Percentiles rank a stretch among this genome's conserved stretches.
Conservation (phyloP, 768 basidiomycete species). For the Rhodotorula diobovata region DNA sequence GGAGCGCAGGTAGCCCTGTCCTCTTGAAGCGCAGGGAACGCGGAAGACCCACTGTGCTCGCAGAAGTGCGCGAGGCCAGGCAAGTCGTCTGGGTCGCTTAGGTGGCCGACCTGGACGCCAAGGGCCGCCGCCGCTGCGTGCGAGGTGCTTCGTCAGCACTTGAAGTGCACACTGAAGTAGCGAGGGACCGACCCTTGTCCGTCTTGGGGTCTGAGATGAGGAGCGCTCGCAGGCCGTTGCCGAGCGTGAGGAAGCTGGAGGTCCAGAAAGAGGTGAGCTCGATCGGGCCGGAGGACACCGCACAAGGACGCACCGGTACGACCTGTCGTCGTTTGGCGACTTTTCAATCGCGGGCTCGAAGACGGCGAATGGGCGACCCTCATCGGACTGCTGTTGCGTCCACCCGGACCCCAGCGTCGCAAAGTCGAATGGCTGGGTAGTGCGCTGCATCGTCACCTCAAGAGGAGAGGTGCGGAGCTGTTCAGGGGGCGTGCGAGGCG, state of each 20-base stretch:
- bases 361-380: neutral
- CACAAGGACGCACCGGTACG: constrained; percentile 2
- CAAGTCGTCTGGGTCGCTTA: constrained; percentile 49
- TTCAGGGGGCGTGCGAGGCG: neutral
- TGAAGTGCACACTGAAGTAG: too few relatives aligned
- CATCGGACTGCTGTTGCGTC: neutral
- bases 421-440: neutral
- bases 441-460: neutral
- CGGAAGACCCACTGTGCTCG: constrained; percentile 27
- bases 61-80: constrained; percentile 51
- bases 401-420: neutral
- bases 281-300: neutral
- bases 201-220: constrained; percentile 48
- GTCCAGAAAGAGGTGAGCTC: neutral
- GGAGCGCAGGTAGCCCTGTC: too few relatives aligned
- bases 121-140: constrained; percentile 45
- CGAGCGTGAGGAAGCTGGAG: constrained; percentile 45
- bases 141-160: neutral
- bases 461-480: neutral
- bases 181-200: constrained; percentile 44
- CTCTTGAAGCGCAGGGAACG: too few relatives aligned
- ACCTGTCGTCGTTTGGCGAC: constrained; percentile 17
- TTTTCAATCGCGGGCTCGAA: constrained; percentile 5
- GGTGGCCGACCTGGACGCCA: constrained; percentile 50
- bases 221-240: constrained; percentile 48